A percentile compares a stretch with the other conserved stretches of the same genome.
These are phyloP conservation scores for Oryza rufipogon DNA, from an alignment of 176 grass and related monocot species.

Conservation along the genomic window DNA sequence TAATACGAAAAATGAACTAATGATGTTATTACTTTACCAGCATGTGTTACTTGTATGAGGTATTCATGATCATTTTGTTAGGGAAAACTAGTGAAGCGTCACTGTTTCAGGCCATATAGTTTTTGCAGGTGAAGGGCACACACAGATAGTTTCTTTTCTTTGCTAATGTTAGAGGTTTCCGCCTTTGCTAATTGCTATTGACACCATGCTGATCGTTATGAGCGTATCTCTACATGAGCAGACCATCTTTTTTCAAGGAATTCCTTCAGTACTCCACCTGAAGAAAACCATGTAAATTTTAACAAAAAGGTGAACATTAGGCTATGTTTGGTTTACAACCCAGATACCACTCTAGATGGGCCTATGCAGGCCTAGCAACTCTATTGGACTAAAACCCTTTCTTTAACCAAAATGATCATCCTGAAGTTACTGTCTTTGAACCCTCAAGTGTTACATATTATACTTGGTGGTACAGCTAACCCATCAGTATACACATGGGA, in stretches of 20 bases:
- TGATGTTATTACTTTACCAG: not conserved
- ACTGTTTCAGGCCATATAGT: slow-evolving; percentile 3
- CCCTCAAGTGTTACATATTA: slow-evolving; percentile 17
- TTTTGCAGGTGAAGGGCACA: not conserved
- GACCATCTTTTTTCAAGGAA: not conserved
- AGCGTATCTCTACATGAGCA: not conserved
- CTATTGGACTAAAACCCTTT: not conserved
- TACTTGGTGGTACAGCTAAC: not conserved
- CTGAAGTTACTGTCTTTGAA: slow-evolving; percentile 12
- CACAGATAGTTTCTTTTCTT: not conserved
- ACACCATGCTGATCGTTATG: not conserved
- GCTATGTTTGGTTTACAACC: not conserved
- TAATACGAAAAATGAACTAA: not conserved
- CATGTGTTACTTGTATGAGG: not conserved
- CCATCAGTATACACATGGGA: not conserved
- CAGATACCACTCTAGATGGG: not conserved
- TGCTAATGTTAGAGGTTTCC: slow-evolving; percentile 1
- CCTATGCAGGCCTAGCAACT: slow-evolving; percentile 11
- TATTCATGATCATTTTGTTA: not conserved
- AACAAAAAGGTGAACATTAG: not conserved
- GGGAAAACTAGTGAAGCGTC: slow-evolving; percentile 4
- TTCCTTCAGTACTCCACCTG: not conserved
- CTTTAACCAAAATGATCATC: slow-evolving; percentile 3
- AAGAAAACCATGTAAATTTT: not conserved
- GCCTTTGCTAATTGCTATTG: not conserved